Evolutionary conservation across 139 green algal genomes (phyloP).

Genomic region (Protoeuglena noctilucae): DNA sequence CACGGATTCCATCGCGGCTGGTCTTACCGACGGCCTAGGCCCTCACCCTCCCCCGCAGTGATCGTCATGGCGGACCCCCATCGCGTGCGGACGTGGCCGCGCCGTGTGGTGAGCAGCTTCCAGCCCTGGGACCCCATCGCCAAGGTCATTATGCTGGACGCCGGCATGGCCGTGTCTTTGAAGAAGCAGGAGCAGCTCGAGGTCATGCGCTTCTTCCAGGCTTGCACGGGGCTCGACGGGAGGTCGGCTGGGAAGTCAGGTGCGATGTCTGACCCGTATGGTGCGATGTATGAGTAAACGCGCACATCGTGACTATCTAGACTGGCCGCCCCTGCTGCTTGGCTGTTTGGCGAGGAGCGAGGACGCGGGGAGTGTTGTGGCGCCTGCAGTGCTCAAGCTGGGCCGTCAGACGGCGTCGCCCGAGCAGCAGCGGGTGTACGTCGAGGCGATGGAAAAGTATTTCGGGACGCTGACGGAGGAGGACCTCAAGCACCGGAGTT

Average conservation of each 20-base stretch:
- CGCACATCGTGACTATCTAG: background rate
- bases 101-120: background rate
- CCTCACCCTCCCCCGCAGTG: background rate
- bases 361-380: too few species aligned
- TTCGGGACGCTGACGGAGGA: too few species aligned
- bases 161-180: conserved; percentile 81
- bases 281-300: conserved; percentile 15
- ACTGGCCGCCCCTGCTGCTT: background rate
- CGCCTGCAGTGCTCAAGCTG: background rate
- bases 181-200: conserved; percentile 41
- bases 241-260: conserved; percentile 36
- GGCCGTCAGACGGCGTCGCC: background rate
- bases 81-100: background rate
- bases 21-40: too few species aligned
- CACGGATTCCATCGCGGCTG: too few species aligned
- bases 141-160: conserved; percentile 66
- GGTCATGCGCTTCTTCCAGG: conserved; percentile 48
- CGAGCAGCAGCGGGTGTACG: too few species aligned
- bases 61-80: background rate
- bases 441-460: too few species aligned
- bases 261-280: conserved; percentile 22
- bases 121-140: background rate
- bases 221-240: conserved; percentile 26
- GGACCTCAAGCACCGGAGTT: too few species aligned
- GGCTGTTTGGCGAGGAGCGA: too few species aligned